Evolutionary conservation across 108 stramenopile species (phyloP).

Genomic region (Discostella pseudostelligera): DNA sequence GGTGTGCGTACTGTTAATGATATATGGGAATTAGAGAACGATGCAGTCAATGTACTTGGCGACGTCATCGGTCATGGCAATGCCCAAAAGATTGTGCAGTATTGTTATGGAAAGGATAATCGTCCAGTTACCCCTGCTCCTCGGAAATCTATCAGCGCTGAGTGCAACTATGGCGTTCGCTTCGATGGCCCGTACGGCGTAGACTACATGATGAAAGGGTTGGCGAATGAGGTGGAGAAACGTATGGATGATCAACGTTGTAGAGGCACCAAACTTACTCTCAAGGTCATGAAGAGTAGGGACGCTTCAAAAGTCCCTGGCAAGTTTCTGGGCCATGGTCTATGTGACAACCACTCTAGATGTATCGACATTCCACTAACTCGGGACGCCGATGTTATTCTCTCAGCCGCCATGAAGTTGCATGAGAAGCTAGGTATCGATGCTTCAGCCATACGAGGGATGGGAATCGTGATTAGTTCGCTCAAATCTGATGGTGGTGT

Average conservation of each 20-base stretch:
- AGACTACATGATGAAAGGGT: slow-evolving; percentile 75
- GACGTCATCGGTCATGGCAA: slow-evolving; percentile 66
- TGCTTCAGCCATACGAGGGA: slow-evolving; percentile 73
- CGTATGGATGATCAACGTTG: slow-evolving; percentile 69
- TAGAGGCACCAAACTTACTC: slow-evolving; percentile 66
- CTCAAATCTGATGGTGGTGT: slow-evolving; percentile 45
- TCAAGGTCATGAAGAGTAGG: slow-evolving; percentile 89
- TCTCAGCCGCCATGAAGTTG: slow-evolving; percentile 52
- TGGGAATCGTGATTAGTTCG: slow-evolving; percentile 79
- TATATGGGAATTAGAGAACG: slow-evolving; percentile 75
- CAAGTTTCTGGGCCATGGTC: slow-evolving; percentile 89
- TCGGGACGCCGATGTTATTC: slow-evolving; percentile 55
- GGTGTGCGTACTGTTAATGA: slow-evolving; percentile 71
- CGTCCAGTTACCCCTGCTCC: slow-evolving; percentile 67
- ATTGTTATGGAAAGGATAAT: slow-evolving; percentile 82
- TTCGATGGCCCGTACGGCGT: slow-evolving; percentile 84
- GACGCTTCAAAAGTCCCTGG: slow-evolving; percentile 64
- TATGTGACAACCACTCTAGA: slow-evolving; percentile 77
- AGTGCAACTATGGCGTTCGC: slow-evolving; percentile 93
- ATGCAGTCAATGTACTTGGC: slow-evolving; percentile 53
- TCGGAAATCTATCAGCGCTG: slow-evolving; percentile 92
- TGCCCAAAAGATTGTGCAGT: slow-evolving; percentile 71
- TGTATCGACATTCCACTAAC: slow-evolving; percentile 54
- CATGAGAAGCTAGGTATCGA: slow-evolving; percentile 59
- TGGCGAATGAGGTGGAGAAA: slow-evolving; percentile 79